Base-by-base conservation (phyloP, 257 asterid genomes). In the Cordia subcordata region DNA sequence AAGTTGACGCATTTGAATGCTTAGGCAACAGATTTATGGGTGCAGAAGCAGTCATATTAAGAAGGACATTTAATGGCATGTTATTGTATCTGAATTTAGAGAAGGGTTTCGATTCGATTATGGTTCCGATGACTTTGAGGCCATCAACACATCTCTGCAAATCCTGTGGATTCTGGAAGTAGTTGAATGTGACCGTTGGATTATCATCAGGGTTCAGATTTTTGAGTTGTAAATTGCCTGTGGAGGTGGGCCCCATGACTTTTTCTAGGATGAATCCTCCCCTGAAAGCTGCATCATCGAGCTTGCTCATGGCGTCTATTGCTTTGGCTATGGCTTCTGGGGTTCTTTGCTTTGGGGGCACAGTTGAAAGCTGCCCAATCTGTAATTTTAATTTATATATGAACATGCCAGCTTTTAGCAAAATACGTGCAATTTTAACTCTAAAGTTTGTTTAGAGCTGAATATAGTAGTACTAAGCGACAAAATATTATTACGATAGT, bases 181-280 rank as follows among this genome's bases (percentile, higher is more conserved):
- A 87, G 77, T 87, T 90, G 82, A 90, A 90, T 19, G 82, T 83
- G 46, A 90, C 85, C 12, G 77, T 64, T 9, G 98, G 96, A 55
- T 87, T 90, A 58, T 80, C 89, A 17, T 82, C 73, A 0, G 88
- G 87, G 67, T 80, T 70, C 18, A 33, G 71, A 74, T 39, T 77
- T 17, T 14, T 47, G 54, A 90, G 95, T 20, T 51, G 65, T 20
- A 87, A 57, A 47, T 90, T 70, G 52, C 98, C 97, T 5, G 66
- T 76, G 38, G 98, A 90, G 51, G 77, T 37, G 0, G 97, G 97
- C 42, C 95, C 94, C 73, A 49, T 83, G 17, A 87, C 40, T 27
- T 90, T 90, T 59, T 90, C 98, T 3, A 87, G 64, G 22, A 90
- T 74, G 84, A 90, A 87, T 27, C 98, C 98, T 6, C 98, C 98